phyloP scores from a whole-genome alignment of 1,139 yeast species.

The Lodderomyces oxycetoniae region DNA sequence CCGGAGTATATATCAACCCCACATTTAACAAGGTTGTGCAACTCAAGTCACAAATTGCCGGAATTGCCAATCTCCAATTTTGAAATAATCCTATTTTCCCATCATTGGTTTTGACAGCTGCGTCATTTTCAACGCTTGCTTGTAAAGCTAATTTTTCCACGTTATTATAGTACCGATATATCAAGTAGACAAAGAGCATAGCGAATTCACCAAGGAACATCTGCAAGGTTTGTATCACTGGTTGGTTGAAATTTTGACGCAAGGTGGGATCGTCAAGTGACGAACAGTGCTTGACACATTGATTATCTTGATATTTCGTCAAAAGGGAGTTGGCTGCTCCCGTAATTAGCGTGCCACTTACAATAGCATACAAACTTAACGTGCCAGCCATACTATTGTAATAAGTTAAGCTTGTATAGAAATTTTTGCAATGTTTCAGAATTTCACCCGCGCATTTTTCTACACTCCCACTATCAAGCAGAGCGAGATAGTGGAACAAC shows the following conservation, averaged over 20 bases:
- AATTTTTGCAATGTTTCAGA: no score
- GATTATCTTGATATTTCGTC: constrained; percentile 75
- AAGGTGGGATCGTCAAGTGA: constrained; percentile 38
- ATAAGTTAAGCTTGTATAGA: no score
- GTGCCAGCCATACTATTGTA: no score
- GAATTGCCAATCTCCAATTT: constrained; percentile 43
- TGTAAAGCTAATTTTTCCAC: neutral
- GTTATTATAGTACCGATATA: constrained; percentile 19
- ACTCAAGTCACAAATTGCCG: constrained; percentile 66
- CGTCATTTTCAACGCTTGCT: neutral
- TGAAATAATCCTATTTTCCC: constrained; percentile 18
- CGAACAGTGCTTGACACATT: constrained; percentile 58
- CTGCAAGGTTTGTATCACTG: constrained; percentile 74
- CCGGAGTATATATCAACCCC: constrained; percentile 74
- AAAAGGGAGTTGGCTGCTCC: constrained; percentile 73
- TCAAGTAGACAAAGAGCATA: constrained; percentile 43
- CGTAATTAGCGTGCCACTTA: constrained; percentile 53
- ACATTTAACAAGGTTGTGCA: constrained; percentile 74
- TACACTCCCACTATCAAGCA: no score
- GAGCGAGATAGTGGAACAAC: no score
- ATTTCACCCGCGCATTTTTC: no score
- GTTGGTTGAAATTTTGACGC: constrained; percentile 57
- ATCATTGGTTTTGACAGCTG: neutral
- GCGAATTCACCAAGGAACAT: constrained; percentile 74
- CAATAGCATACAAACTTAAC: constrained; percentile 23